These are phyloP conservation scores for Leishmania amazonensis DNA, from an alignment of 208 protist species.

Conservation along the genomic window DNA sequence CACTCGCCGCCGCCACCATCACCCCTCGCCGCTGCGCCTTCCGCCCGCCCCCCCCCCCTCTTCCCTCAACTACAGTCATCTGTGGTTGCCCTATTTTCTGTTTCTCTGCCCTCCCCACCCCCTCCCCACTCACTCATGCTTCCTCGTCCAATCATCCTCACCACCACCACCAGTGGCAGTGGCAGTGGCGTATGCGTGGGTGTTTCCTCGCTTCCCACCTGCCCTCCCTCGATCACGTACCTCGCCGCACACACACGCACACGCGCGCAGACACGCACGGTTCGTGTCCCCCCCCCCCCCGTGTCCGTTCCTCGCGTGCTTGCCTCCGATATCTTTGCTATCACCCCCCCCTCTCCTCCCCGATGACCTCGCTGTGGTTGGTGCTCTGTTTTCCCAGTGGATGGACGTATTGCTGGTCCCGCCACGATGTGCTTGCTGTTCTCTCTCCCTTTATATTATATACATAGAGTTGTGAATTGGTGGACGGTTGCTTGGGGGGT, in stretches of 20 bases:
- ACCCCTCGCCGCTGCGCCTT: background rate
- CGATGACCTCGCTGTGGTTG: background rate
- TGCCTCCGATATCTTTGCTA: background rate
- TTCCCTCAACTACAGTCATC: background rate
- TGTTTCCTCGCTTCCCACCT: background rate
- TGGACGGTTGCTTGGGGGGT: background rate
- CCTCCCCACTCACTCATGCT: background rate
- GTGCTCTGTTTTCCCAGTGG: background rate
- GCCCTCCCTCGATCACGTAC: no score
- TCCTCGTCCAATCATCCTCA: background rate
- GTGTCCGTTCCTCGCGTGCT: background rate
- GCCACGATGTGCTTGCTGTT: background rate
- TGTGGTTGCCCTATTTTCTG: no score
- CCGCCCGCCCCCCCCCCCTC: background rate
- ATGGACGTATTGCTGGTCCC: background rate
- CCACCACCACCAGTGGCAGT: no score
- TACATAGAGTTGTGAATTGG: background rate
- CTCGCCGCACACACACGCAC: background rate
- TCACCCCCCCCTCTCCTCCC: background rate
- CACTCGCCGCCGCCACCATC: background rate
- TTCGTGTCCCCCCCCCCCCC: no score
- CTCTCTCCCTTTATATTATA: background rate
- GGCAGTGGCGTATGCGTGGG: background rate
- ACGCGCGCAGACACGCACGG: background rate
- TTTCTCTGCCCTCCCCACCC: background rate